Evolutionary conservation across 805 yeast species (phyloP), one percentile per base, ranked within the genome.

Genomic region (Kregervanrija delftensis): DNA sequence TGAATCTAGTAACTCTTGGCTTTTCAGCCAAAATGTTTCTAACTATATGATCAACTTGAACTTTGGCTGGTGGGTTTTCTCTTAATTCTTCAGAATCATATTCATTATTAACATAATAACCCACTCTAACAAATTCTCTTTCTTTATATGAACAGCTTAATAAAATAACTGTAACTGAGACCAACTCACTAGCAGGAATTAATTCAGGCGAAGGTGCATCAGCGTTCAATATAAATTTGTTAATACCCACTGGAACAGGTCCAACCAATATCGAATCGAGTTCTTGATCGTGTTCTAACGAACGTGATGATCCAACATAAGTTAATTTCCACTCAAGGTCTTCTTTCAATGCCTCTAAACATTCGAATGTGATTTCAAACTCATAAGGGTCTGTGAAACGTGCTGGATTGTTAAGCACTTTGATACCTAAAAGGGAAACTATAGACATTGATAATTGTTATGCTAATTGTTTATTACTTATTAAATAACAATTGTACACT

Each of bases 301-400:
- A 88, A 40, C 95, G 76, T 1, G 97, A 90, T 4, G 96, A 86
- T 1, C 99, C 99, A 35, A 93, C 99, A 55, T 93, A 93, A 1
- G 96, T 91, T 46, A 93, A 71, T 63, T 93, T 93, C 99, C 99
- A 93, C 64, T 93, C 99, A 46, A 93, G 72, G 63, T 93, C 99
- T 57, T 85, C 89, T 56, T 79, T 86, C 53, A 93, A 70, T 1
- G 96, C 89, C 64, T 93, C 99, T 39, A 91, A 69, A 64, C 99
- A 93, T 65, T 93, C 99, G 59, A 93, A 93, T 0, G 99, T 93
- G 65, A 93, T 93, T 64, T 93, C 98, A 61, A 93, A 90, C 61
- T 93, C 95, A 55, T 93, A 93, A 2, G 97, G 86, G 57, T 87
- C 97, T 4, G 86, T 73, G 70, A 93, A 93, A 52, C 83, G 79